Base-by-base conservation (phyloP, 345 rosid genomes). In the Punica granatum region DNA sequence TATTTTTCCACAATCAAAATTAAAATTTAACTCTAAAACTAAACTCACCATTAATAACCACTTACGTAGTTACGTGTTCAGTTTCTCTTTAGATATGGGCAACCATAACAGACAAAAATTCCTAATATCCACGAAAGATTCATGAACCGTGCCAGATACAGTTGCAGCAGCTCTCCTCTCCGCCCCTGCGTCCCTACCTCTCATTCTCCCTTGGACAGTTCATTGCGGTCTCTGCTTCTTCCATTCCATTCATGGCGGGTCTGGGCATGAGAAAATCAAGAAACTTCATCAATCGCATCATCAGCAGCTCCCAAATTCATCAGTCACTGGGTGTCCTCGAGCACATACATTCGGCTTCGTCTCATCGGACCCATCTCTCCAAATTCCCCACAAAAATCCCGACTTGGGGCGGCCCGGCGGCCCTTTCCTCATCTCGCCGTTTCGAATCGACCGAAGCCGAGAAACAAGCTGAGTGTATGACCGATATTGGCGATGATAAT, bases 401-500 rank as follows among this genome's bases (percentile, higher is more conserved):
- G 60, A 46, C 10, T 21, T 23, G 23, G 28, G 28, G 1, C 66
- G 15, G 1, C 33, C 58, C 51, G 16, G 2, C 44, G 18, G 36
- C 66, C 58, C 72, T 63, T 64, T 65, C 66, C 65, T 31, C 59
- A 23, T 0, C 60, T 71, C 66, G 70, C 49, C 77, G 80, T 11
- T 77, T 79, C 70, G 65, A 73, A 34, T 76, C 85, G 26, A 46
- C 56, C 65, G 46, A 60, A 65, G 67, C 80, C 26, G 76, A 60
- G 44, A 81, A 65, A 11, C 69, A 53, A 49, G 33, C 69, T 51
- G 72, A 72, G 53, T 64, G 59, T 30, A 3, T 35, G 3, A 2
- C 6, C 21, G 42, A 34, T 46, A 56, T 25, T 33, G 63, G 65
- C 32, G 64, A 33, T 35, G 56, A 21, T 33, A 32, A 59, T 21